phyloP scores from a whole-genome alignment of 2,329 filamentous ascomycete species.

The Cercospora citrullina region DNA sequence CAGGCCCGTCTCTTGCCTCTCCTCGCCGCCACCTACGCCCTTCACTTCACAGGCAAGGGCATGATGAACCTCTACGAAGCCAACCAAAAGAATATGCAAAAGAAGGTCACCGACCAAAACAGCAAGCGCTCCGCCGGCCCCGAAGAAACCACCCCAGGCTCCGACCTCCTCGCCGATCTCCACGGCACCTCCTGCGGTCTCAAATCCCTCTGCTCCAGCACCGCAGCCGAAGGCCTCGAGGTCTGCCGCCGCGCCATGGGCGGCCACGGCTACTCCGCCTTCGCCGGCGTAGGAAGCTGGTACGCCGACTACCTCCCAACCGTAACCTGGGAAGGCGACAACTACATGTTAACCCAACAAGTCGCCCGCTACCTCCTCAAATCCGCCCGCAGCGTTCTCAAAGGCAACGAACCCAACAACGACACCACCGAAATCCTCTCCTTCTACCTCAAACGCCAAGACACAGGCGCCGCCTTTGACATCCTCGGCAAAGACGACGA shows the following conservation, averaged over 20 bases:
- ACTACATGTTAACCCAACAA: slow-evolving; percentile 81
- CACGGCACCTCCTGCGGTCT: slow-evolving; percentile 76
- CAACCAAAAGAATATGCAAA: slow-evolving; percentile 66
- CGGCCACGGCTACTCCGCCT: slow-evolving; percentile 73
- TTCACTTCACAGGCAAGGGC: slow-evolving; percentile 74
- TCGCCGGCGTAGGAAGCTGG: slow-evolving; percentile 73
- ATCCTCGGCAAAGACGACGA: slow-evolving; percentile 69
- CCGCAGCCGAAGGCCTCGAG: slow-evolving; percentile 72
- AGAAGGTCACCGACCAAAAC: slow-evolving; percentile 44
- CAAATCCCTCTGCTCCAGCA: slow-evolving; percentile 71
- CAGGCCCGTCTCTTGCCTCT: slow-evolving; percentile 72
- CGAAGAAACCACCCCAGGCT: slow-evolving; percentile 65
- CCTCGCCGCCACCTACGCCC: slow-evolving; percentile 71
- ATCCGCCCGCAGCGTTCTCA: slow-evolving; percentile 69
- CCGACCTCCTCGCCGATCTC: slow-evolving; percentile 69
- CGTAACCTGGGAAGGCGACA: slow-evolving; percentile 73
- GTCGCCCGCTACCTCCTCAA: slow-evolving; percentile 76
- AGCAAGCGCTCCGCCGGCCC: slow-evolving; percentile 62
- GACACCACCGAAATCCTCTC: slow-evolving; percentile 68
- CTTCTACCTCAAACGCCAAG: slow-evolving; percentile 63
- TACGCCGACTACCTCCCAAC: slow-evolving; percentile 75
- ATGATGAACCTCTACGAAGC: slow-evolving; percentile 75
- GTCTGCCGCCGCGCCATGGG: slow-evolving; percentile 73
- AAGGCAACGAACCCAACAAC: slow-evolving; percentile 63
- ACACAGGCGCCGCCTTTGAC: slow-evolving; percentile 73